Percentiles rank a stretch among this genome's conserved stretches.
phyloP scores from a whole-genome alignment of 768 basidiomycete genomes.

The Suillus ampliporus region DNA sequence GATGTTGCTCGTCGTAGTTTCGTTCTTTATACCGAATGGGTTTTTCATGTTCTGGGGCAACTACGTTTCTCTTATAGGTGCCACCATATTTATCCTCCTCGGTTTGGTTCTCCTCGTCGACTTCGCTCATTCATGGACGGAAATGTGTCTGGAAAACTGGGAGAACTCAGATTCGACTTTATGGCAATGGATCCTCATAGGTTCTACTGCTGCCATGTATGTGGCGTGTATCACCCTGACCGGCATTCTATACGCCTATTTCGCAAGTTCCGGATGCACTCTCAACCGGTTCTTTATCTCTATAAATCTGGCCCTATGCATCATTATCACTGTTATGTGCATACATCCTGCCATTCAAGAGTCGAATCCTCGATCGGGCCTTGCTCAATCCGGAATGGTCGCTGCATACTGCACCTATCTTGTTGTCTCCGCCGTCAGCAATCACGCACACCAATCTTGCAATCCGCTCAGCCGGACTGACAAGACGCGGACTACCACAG shows the following conservation, averaged over 20 bases:
- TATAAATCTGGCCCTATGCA: constrained; percentile 83
- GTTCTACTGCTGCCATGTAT: constrained; percentile 92
- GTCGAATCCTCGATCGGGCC: constrained; percentile 90
- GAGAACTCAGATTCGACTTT: constrained; percentile 84
- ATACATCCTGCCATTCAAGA: constrained; percentile 90
- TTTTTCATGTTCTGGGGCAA: constrained; percentile 99
- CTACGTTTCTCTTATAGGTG: constrained; percentile 89
- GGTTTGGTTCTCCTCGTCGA: constrained; percentile 97
- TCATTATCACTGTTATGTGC: constrained; percentile 81
- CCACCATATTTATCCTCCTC: constrained; percentile 93
- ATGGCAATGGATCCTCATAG: constrained; percentile 96
- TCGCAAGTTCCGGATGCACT: constrained; percentile 84
- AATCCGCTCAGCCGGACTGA: constrained; percentile 82
- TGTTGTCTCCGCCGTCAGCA: constrained; percentile 90
- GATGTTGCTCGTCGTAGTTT: constrained; percentile 77
- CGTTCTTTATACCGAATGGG: constrained; percentile 95
- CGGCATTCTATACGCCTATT: constrained; percentile 89
- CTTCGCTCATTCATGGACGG: constrained; percentile 98
- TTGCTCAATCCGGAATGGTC: constrained; percentile 97
- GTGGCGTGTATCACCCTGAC: constrained; percentile 84
- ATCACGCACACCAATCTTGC: constrained; percentile 85
- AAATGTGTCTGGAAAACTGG: constrained; percentile 96
- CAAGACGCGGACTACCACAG: constrained; percentile 82
- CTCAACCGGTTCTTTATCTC: constrained; percentile 98
- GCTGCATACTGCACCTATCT: constrained; percentile 97